phyloP scores from a whole-genome alignment of 73 alveolate genomes.

The Tetrahymena borealis region DNA sequence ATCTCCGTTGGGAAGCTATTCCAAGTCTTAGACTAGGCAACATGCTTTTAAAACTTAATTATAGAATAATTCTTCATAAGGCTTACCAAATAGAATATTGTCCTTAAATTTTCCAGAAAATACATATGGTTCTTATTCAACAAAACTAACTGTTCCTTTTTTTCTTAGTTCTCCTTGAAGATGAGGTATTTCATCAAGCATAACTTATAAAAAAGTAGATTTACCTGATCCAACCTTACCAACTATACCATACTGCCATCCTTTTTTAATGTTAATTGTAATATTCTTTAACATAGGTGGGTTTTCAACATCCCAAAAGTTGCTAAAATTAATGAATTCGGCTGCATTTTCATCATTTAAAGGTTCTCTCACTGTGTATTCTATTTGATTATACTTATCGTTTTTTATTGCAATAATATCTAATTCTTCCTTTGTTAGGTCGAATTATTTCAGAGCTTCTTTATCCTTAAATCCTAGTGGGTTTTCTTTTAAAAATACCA shows the following conservation, averaged over 20 bases:
- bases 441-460: neutral
- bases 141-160: conserved; percentile 17
- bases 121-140: conserved; percentile 44
- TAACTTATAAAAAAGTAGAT: conserved; percentile 26
- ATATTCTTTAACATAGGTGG: conserved; percentile 13
- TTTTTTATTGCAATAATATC: neutral
- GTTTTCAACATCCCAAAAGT: neutral
- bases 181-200: conserved; percentile 24
- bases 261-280: conserved; percentile 25
- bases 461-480: neutral
- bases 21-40: conserved; percentile 45
- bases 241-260: conserved; percentile 22
- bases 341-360: neutral
- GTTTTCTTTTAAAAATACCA: neutral
- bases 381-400: neutral
- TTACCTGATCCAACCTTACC: conserved; percentile 54
- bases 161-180: conserved; percentile 4
- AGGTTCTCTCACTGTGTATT: neutral
- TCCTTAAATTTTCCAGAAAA: conserved; percentile 51
- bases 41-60: conserved; percentile 33
- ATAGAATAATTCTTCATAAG: conserved; percentile 43
- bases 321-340: neutral
- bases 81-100: conserved; percentile 53
- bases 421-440: neutral
- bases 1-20: conserved; percentile 34